Conservation (phyloP, 768 basidiomycete genomes). For the Leccinum rimulosum region DNA sequence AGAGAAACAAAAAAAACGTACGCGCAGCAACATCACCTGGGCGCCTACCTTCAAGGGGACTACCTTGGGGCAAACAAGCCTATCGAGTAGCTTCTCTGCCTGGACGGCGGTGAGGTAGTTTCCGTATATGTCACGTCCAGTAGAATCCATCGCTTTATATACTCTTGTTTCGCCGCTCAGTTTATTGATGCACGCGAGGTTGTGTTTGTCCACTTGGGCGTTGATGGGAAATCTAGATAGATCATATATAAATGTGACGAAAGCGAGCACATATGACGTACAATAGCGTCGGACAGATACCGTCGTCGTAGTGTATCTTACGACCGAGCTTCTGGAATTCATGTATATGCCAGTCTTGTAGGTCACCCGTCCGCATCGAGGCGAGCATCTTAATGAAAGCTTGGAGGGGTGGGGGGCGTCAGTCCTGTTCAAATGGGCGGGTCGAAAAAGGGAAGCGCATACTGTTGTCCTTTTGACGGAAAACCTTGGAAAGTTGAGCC, state of each 20-base stretch:
- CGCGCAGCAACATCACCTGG: slow-evolving; percentile 72
- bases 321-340: slow-evolving; percentile 69
- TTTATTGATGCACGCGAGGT: slow-evolving; percentile 18
- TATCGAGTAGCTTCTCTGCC: slow-evolving; percentile 40
- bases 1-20: slow-evolving; percentile 8
- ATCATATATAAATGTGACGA: background rate
- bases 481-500: slow-evolving; percentile 58
- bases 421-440: background rate
- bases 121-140: slow-evolving; percentile 40
- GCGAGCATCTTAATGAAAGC: slow-evolving; percentile 96
- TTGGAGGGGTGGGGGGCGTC: slow-evolving; percentile 35
- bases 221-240: slow-evolving; percentile 28
- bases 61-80: slow-evolving; percentile 45
- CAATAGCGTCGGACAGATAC: slow-evolving; percentile 87
- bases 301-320: slow-evolving; percentile 70
- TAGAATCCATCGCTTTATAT: slow-evolving; percentile 45
- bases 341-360: slow-evolving; percentile 61
- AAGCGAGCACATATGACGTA: slow-evolving; percentile 36
- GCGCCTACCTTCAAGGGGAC: slow-evolving; percentile 61
- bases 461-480: slow-evolving; percentile 67
- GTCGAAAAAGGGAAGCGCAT: background rate
- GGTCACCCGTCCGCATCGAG: slow-evolving; percentile 88
- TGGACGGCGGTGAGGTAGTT: slow-evolving; percentile 29
- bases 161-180: slow-evolving; percentile 27
- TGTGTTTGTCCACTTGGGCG: slow-evolving; percentile 25